These are phyloP conservation scores for Barnettozyma wickerhamii DNA, from an alignment of 805 yeast species.

Conservation along the genomic window DNA sequence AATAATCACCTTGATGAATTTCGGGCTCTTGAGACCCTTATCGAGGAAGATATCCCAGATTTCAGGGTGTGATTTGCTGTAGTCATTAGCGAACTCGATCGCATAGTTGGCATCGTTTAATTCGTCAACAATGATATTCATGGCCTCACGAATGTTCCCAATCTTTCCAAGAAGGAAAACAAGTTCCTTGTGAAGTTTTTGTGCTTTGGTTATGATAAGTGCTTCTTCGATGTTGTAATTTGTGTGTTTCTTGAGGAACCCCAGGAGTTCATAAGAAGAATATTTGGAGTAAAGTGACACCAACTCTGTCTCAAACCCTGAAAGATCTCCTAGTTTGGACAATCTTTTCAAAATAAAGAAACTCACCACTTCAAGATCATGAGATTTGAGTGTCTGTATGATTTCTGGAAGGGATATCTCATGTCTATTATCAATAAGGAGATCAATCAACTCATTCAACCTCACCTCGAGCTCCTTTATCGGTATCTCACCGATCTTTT, in stretches of 20 bases:
- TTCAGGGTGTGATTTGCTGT: slow-evolving; percentile 56
- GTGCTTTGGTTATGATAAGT: slow-evolving; percentile 54
- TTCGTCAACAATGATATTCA: slow-evolving; percentile 70
- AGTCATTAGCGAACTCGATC: slow-evolving; percentile 66
- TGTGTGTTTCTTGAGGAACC: slow-evolving; percentile 53
- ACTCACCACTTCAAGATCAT: slow-evolving; percentile 43
- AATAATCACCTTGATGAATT: slow-evolving; percentile 71
- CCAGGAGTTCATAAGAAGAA: slow-evolving; percentile 50
- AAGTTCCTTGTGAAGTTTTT: slow-evolving; percentile 58
- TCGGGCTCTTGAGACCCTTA: slow-evolving; percentile 66
- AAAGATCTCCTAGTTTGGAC: slow-evolving; percentile 47
- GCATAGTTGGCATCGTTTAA: slow-evolving; percentile 78
- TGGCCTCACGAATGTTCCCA: slow-evolving; percentile 75
- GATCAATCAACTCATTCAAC: slow-evolving; percentile 41
- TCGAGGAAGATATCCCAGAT: slow-evolving; percentile 75
- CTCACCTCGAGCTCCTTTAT: slow-evolving; percentile 21
- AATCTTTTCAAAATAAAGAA: slow-evolving; percentile 65
- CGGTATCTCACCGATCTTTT: slow-evolving; percentile 37
- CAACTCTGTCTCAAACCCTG: slow-evolving; percentile 59
- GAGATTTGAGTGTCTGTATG: slow-evolving; percentile 39
- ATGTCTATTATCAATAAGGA: slow-evolving; percentile 60
- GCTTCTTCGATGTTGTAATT: slow-evolving; percentile 70
- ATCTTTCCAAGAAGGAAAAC: slow-evolving; percentile 78
- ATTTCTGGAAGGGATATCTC: slow-evolving; percentile 56
- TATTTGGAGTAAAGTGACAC: slow-evolving; percentile 61